These are phyloP conservation scores for Fusarium temperatum DNA, from an alignment of 2,329 filamentous ascomycete genomes.

Conservation along the genomic window DNA sequence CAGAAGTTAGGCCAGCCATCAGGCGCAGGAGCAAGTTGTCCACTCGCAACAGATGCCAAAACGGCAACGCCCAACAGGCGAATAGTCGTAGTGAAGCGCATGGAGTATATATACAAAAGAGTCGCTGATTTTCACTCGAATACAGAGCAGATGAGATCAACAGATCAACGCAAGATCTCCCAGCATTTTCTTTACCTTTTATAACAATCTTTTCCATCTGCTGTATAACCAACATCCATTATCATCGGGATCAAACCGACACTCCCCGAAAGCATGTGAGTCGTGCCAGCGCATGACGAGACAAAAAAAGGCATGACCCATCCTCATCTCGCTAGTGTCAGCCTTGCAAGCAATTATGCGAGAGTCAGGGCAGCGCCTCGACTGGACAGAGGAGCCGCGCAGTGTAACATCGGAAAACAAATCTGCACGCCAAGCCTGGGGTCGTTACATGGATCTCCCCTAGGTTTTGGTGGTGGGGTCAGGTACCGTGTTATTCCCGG, in stretches of 20 bases:
- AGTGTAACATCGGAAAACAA: not conserved
- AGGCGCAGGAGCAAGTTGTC: slow-evolving; percentile 16
- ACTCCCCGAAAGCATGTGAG: slow-evolving; percentile 21
- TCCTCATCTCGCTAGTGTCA: not conserved
- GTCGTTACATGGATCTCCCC: not conserved
- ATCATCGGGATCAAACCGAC: slow-evolving; percentile 16
- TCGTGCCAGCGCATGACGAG: slow-evolving; percentile 20
- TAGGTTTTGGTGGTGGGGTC: not conserved
- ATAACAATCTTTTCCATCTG: not conserved
- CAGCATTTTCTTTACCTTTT: not conserved
- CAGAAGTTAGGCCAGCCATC: slow-evolving; percentile 34
- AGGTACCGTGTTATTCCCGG: not conserved
- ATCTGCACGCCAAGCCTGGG: not conserved
- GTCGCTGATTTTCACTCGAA: rapidly evolving
- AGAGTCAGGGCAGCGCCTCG: not conserved
- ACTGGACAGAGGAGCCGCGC: not conserved
- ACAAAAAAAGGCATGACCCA: slow-evolving; percentile 7
- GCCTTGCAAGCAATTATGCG: slow-evolving; percentile 4
- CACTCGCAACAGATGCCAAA: not conserved
- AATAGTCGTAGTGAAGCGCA: not conserved
- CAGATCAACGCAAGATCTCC: rapidly evolving
- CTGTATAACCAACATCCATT: not conserved
- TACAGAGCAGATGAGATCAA: not conserved
- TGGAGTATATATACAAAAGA: not conserved
- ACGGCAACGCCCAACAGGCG: not conserved